Percentiles rank a stretch among this genome's conserved stretches.
Evolutionary conservation across 352 stramenopile species (phyloP).

Genomic region (Pythium phragmiticola): DNA sequence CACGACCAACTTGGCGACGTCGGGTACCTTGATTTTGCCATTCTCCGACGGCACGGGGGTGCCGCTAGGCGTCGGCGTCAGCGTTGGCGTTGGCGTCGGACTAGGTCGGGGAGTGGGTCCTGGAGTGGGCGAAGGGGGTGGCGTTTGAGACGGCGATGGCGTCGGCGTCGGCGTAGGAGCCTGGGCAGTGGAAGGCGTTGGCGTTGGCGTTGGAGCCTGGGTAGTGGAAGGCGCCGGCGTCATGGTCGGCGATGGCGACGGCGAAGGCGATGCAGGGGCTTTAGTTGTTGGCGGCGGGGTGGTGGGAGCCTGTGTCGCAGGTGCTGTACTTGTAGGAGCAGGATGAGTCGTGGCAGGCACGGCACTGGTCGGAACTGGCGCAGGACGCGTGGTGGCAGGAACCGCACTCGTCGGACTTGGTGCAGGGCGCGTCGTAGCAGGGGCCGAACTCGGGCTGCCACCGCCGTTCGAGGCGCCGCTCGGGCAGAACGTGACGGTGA

Average conservation of each 20-base stretch:
- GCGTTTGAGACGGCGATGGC: constrained; percentile 7
- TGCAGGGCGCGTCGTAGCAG: neutral
- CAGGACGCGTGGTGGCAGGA: neutral
- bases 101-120: constrained; percentile 3
- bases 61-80: neutral
- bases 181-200: constrained; percentile 5
- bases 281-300: constrained; percentile 13
- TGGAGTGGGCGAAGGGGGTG: constrained; percentile 16
- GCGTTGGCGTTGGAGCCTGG: constrained; percentile 7
- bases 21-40: constrained; percentile 11
- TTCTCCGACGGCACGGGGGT: constrained; percentile 3
- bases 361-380: neutral
- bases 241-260: constrained; percentile 13
- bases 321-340: neutral
- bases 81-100: neutral
- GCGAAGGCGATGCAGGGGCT: constrained; percentile 9
- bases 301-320: constrained; percentile 4
- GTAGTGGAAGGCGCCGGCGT: constrained; percentile 9
- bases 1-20: constrained; percentile 9
- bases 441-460: neutral
- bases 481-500: constrained; percentile 70
- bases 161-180: constrained; percentile 2
- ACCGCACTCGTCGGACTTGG: neutral
- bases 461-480: constrained; percentile 6
- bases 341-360: neutral